A percentile compares a stretch with the other conserved stretches of the same genome.
phyloP scores from a whole-genome alignment of 208 protist species.

The Wallacemonas rigidus region DNA sequence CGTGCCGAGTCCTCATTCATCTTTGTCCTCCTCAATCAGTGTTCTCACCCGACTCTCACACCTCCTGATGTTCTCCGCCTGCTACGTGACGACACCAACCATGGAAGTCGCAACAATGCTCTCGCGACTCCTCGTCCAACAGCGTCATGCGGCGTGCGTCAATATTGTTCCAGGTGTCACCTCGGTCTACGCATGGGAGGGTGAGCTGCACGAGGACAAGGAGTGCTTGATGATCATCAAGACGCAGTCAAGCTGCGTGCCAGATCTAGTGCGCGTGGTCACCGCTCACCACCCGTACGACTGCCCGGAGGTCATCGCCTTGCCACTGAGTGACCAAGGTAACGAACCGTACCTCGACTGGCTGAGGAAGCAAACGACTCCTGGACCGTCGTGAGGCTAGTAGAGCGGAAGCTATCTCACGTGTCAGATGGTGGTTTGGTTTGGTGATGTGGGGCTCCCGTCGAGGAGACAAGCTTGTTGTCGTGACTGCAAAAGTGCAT shows the following conservation, averaged over 20 bases:
- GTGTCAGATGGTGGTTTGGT: too few species aligned
- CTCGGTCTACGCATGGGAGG: conserved; percentile 60
- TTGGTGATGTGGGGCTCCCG: too few species aligned
- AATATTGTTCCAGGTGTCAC: conserved; percentile 60
- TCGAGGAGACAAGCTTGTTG: too few species aligned
- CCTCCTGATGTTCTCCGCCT: conserved; percentile 34
- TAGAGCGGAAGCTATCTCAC: too few species aligned
- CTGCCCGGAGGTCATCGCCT: conserved; percentile 54
- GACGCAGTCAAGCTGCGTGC: conserved; percentile 40
- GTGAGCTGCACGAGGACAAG: conserved; percentile 36
- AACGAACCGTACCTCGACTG: conserved; percentile 48
- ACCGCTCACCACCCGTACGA: conserved; percentile 55
- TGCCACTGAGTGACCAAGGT: conserved; percentile 32
- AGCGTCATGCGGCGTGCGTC: conserved; percentile 45
- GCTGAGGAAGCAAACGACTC: conserved; percentile 14
- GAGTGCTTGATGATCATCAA: conserved; percentile 74
- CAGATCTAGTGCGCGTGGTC: conserved; percentile 40
- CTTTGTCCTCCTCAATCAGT: background rate
- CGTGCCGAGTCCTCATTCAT: too few species aligned
- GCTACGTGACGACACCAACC: conserved; percentile 42
- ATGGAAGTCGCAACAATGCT: conserved; percentile 35
- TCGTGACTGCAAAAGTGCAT: too few species aligned
- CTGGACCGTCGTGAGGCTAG: background rate
- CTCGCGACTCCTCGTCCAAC: conserved; percentile 26
- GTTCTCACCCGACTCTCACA: background rate